Conservation (phyloP, 441 rosid species). For the Croton laevigatus region DNA sequence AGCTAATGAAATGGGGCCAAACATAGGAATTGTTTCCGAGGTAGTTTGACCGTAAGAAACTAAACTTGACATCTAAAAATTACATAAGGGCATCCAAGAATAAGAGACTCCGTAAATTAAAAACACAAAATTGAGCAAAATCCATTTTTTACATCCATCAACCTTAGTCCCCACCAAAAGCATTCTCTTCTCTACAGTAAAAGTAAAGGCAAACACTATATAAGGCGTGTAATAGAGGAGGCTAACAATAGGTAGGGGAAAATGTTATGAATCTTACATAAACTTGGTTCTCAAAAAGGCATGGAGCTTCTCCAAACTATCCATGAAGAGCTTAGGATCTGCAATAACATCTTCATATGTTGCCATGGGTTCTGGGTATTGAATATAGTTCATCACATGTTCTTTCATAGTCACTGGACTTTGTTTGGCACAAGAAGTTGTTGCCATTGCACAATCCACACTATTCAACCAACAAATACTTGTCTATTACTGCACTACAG, state of each 20-base stretch:
- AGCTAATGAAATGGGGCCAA: not conserved
- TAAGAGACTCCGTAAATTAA: not conserved
- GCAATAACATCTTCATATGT: conserved; percentile 66
- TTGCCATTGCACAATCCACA: conserved; percentile 44
- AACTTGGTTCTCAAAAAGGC: conserved; percentile 79
- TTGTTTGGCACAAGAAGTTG: conserved; percentile 72
- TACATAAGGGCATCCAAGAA: not conserved
- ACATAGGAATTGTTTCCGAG: not conserved
- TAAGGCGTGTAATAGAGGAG: not conserved
- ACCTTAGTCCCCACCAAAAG: not conserved
- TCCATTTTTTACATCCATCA: not conserved
- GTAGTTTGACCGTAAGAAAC: not conserved
- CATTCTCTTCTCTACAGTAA: not conserved
- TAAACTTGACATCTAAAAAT: not conserved
- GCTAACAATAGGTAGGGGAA: not conserved
- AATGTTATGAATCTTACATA: conserved; percentile 47
- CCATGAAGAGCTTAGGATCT: conserved; percentile 55
- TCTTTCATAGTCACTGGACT: conserved; percentile 49
- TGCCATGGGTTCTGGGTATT: conserved; percentile 58
- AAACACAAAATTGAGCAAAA: not conserved
- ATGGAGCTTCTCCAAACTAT: conserved; percentile 78
- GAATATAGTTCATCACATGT: conserved; percentile 34
- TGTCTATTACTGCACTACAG: conserved; percentile 22
- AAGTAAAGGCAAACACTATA: not conserved
- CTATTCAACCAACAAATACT: conserved; percentile 35